phyloP scores from a whole-genome alignment of 768 basidiomycete species.

The Termitomyces heimii region DNA sequence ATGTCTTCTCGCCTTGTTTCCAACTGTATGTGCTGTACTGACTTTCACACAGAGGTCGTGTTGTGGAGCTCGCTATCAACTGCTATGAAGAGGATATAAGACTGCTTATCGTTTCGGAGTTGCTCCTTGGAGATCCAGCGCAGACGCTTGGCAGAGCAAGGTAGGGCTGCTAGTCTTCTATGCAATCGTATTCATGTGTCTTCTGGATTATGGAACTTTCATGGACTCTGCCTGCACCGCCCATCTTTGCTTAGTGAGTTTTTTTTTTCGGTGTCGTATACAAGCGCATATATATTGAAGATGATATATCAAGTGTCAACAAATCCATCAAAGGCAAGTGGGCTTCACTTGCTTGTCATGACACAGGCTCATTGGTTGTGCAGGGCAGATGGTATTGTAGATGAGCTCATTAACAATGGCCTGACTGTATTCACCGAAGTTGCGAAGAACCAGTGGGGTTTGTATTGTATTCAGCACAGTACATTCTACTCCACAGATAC shows the following conservation, averaged over 20 bases:
- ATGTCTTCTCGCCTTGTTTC: too few species aligned
- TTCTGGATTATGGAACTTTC: slow-evolving; percentile 81
- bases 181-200: neutral
- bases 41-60: slow-evolving; percentile 49
- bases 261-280: slow-evolving; percentile 6
- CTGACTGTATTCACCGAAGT: slow-evolving; percentile 64
- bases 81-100: slow-evolving; percentile 88
- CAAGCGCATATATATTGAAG: too few species aligned
- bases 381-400: slow-evolving; percentile 86
- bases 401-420: slow-evolving; percentile 73
- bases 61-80: slow-evolving; percentile 84
- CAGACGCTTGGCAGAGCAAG: slow-evolving; percentile 87
- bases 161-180: slow-evolving; percentile 24
- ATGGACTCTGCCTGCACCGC: slow-evolving; percentile 83
- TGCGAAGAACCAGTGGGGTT: slow-evolving; percentile 84
- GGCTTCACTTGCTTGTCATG: slow-evolving; percentile 85
- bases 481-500: slow-evolving; percentile 22
- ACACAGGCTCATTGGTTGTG: slow-evolving; percentile 87
- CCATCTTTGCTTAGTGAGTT: slow-evolving; percentile 83
- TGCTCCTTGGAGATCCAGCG: slow-evolving; percentile 78
- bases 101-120: slow-evolving; percentile 76
- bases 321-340: slow-evolving; percentile 86
- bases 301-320: slow-evolving; percentile 54
- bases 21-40: too few species aligned
- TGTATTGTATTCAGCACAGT: slow-evolving; percentile 86